Percentiles rank a stretch among this genome's conserved stretches.
phyloP scores from a whole-genome alignment of 1,284 basidiomycete genomes.

The Trichosporon sp. region DNA sequence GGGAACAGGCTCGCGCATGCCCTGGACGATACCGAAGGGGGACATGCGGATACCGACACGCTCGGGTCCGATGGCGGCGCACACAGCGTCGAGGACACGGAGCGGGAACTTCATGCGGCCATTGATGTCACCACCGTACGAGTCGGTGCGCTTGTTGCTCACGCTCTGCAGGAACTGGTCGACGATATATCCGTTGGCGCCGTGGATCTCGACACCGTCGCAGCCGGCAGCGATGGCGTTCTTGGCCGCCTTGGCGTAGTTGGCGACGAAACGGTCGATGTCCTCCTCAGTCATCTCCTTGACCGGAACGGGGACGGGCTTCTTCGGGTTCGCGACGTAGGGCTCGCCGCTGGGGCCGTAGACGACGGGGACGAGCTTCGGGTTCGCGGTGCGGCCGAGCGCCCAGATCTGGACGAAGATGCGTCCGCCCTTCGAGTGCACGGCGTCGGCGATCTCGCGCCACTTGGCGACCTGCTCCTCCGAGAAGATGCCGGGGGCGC shows the following conservation, averaged over 20 bases:
- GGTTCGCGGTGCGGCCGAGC: slow-evolving; percentile 25
- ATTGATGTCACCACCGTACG: slow-evolving; percentile 57
- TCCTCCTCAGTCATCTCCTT: slow-evolving; percentile 30
- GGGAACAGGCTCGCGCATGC: slow-evolving; percentile 47
- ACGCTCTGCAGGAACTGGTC: slow-evolving; percentile 57
- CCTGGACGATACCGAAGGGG: slow-evolving; percentile 54
- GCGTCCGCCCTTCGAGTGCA: slow-evolving; percentile 51
- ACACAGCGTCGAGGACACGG: slow-evolving; percentile 53
- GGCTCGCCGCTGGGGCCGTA: slow-evolving; percentile 30
- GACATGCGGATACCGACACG: slow-evolving; percentile 55
- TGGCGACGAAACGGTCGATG: slow-evolving; percentile 48
- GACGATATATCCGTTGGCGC: slow-evolving; percentile 40
- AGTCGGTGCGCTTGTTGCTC: slow-evolving; percentile 56
- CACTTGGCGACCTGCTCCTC: slow-evolving; percentile 33
- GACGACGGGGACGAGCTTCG: slow-evolving; percentile 4
- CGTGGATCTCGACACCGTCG: slow-evolving; percentile 59
- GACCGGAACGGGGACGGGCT: slow-evolving; percentile 54
- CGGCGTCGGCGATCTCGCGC: slow-evolving; percentile 48
- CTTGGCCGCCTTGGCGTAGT: slow-evolving; percentile 53
- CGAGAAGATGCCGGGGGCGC: slow-evolving; percentile 30
- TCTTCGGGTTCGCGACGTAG: slow-evolving; percentile 52
- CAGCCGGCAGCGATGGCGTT: slow-evolving; percentile 60
- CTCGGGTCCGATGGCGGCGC: slow-evolving; percentile 54
- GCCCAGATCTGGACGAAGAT: slow-evolving; percentile 56
- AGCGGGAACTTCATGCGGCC: slow-evolving; percentile 55